These are phyloP conservation scores for Nemania sp. DNA, from an alignment of 2,329 filamentous ascomycete species.

Conservation along the genomic window DNA sequence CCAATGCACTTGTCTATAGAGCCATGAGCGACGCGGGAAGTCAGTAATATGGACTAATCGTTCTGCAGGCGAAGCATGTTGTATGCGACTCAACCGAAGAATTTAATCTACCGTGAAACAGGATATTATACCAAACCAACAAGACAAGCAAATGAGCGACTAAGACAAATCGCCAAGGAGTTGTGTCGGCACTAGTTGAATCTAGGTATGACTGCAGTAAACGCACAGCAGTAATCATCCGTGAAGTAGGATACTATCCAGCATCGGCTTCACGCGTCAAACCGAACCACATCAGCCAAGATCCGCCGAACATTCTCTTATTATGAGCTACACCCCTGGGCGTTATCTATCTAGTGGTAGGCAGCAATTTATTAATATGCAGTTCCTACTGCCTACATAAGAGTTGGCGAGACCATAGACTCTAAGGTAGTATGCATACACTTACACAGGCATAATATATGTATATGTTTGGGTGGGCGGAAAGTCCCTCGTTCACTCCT, in stretches of 20 bases:
- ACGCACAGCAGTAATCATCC: background rate
- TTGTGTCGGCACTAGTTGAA: background rate
- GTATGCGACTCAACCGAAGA: background rate
- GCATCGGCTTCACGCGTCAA: background rate
- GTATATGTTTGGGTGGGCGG: background rate
- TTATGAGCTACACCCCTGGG: background rate
- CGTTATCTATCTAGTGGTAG: background rate
- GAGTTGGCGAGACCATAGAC: background rate
- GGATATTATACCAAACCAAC: background rate
- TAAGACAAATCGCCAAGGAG: background rate
- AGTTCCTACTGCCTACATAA: too few relatives aligned
- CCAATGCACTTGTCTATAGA: background rate
- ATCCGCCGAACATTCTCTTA: background rate
- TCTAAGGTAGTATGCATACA: constrained; percentile 3
- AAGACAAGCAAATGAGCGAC: background rate
- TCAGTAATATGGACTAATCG: background rate
- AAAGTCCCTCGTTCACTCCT: constrained; percentile 6
- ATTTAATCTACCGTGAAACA: background rate
- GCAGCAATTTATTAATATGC: too few relatives aligned
- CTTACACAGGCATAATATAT: background rate
- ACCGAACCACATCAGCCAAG: background rate
- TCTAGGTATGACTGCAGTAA: background rate
- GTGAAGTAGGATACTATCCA: background rate
- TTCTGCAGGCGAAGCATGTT: background rate
- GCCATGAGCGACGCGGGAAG: too few relatives aligned